Evolutionary conservation across 176 grass and related monocot species (phyloP).

Genomic region (Echinochloa phyllopogon): DNA sequence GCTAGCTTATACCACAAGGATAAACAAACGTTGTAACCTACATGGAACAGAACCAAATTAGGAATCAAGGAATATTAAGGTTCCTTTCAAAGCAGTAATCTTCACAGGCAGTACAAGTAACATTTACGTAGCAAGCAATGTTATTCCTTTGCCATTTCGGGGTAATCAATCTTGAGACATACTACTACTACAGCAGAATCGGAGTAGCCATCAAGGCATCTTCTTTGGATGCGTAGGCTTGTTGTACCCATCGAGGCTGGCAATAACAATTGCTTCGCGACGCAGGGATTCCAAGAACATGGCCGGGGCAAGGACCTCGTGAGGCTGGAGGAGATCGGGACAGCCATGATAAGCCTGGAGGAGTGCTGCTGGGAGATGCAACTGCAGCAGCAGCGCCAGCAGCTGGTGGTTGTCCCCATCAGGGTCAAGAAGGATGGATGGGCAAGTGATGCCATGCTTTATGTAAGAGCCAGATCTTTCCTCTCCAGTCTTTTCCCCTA

Average conservation of each 20-base stretch:
- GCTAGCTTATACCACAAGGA: background rate
- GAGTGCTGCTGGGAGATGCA: conserved; percentile 77
- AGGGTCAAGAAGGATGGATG: conserved; percentile 65
- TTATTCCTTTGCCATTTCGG: conserved; percentile 44
- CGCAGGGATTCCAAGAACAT: conserved; percentile 76
- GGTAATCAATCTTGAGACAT: conserved; percentile 25
- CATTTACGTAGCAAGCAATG: conserved; percentile 15
- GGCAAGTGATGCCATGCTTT: conserved; percentile 77
- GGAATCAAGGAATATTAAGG: conserved; percentile 37
- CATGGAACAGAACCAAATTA: conserved; percentile 30
- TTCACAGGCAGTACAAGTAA: conserved; percentile 27
- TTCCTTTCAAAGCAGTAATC: conserved; percentile 12
- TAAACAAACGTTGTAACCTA: background rate
- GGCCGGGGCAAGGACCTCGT: conserved; percentile 59
- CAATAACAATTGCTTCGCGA: conserved; percentile 52
- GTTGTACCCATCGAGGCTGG: conserved; percentile 33
- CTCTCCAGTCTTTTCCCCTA: background rate
- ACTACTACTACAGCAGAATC: conserved; percentile 20
- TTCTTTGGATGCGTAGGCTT: conserved; percentile 32
- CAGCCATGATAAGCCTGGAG: conserved; percentile 67
- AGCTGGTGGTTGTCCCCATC: conserved; percentile 72
- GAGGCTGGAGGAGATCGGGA: conserved; percentile 80
- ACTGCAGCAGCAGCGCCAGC: conserved; percentile 56
- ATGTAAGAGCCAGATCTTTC: conserved; percentile 63
- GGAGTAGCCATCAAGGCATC: conserved; percentile 40